phyloP scores from a whole-genome alignment of 495 filamentous ascomycete genomes.

The Daldinia childiae region DNA sequence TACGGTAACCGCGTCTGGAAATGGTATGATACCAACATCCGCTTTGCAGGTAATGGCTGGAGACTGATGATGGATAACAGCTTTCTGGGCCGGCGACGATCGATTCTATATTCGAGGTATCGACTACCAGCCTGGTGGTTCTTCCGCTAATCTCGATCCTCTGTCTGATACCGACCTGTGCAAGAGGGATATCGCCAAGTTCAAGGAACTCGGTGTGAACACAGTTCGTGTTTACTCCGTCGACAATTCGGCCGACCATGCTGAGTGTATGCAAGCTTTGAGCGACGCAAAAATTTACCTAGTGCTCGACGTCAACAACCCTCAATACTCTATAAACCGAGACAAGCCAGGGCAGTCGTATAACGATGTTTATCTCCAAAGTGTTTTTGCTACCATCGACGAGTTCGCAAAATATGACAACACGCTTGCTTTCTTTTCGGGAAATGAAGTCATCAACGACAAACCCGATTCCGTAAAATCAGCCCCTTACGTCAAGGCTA shows the following conservation, averaged over 20 bases:
- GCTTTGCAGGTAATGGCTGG: not conserved
- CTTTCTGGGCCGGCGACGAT: conserved; percentile 84
- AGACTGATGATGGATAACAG: conserved; percentile 52
- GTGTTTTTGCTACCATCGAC: conserved; percentile 92
- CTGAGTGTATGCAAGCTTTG: conserved; percentile 83
- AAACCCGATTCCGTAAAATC: conserved; percentile 70
- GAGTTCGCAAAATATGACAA: conserved; percentile 87
- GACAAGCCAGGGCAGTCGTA: conserved; percentile 79
- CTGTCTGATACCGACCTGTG: conserved; percentile 76
- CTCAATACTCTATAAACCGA: conserved; percentile 80
- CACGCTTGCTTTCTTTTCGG: conserved; percentile 94
- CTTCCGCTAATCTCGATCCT: conserved; percentile 79
- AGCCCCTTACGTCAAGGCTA: conserved; percentile 92
- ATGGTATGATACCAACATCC: conserved; percentile 48
- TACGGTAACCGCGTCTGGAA: conserved; percentile 58
- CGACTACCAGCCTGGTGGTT: conserved; percentile 94
- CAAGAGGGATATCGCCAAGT: conserved; percentile 83
- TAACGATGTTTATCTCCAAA: conserved; percentile 91
- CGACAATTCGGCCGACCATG: conserved; percentile 85
- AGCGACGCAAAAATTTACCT: conserved; percentile 91
- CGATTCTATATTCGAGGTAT: conserved; percentile 96
- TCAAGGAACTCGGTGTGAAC: conserved; percentile 88
- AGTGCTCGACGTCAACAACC: conserved; percentile 77
- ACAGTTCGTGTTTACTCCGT: conserved; percentile 93
- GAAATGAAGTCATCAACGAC: conserved; percentile 95